Base-by-base conservation (phyloP, 2,329 filamentous ascomycete species). In the Aspergillus pseudoterreus region DNA sequence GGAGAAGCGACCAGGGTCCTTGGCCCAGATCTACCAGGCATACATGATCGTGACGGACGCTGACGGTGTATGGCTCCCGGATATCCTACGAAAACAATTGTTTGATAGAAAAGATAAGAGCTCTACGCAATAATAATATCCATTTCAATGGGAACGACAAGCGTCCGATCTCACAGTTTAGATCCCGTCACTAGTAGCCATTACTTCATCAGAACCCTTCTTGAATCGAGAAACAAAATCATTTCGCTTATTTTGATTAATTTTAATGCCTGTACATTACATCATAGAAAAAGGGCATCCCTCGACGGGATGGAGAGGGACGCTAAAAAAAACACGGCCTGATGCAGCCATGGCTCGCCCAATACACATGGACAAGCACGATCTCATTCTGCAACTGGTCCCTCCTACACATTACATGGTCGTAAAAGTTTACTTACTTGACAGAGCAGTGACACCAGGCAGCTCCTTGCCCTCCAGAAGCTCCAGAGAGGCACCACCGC, bases 391-490 rank as follows among this genome's bases (percentile, higher is more conserved):
- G 9, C 22, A 38, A 39, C 24, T 43, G 33, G 17, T 21, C 45
- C 39, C 38, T 43, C 35, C 32, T 44, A 39, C 22, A 43, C 30
- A 51, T 38, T 47, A 43, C 41, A 42, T 12, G 38, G 38, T 9
- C 47, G 41, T 32, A 10, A n/a, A n/a, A 30, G 27, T 64, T 72
- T 80, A 84, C 77, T 84, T 85, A 78, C 78, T 83, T 76, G 92
- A 96, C 72, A 99, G 85, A 65, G 92, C 92, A 68, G 82, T 80
- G 58, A 99, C 92, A 80, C 94, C 94, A 51, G 94, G 94, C 68
- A 99, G 82, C 60, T 90, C 92, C 84, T 99, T 99, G 76, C 94
- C 94, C 83, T 99, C 94, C 57, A 99, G 85, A 66, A 99, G 80
- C 82, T 99, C 94, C 69, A 99, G 81, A 65, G 87, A 92, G 61